Evolutionary conservation across 495 filamentous ascomycete genomes (phyloP).

Genomic region (Aspergillus hancockii): DNA sequence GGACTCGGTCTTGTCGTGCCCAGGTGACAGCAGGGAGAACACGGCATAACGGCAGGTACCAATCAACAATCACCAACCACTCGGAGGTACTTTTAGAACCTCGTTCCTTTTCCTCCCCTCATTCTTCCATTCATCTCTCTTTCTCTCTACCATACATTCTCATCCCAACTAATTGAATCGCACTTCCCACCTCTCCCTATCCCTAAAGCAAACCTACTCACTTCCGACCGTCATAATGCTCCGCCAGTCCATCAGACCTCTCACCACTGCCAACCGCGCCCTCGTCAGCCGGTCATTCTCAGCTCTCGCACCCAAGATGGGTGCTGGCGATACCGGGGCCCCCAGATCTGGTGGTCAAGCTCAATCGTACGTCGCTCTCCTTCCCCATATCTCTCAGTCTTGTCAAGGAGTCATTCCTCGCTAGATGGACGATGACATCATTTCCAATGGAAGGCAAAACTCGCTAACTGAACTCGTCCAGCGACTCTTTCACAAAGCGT

Average conservation of each 20-base stretch:
- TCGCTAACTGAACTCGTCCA: constrained; percentile 30
- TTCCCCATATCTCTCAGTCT: not conserved
- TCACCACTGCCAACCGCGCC: constrained; percentile 50
- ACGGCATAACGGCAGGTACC: constrained; percentile 1
- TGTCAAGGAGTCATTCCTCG: not conserved
- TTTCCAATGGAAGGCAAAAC: not conserved
- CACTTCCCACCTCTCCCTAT: not conserved
- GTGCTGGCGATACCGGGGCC: constrained; percentile 68
- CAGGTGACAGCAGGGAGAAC: not conserved
- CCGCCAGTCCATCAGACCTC: constrained; percentile 63
- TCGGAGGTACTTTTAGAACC: constrained; percentile 8
- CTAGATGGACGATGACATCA: constrained; percentile 22
- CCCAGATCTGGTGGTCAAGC: constrained; percentile 46
- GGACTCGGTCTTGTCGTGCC: no score
- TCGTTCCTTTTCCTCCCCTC: constrained; percentile 6
- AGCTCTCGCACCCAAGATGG: constrained; percentile 60
- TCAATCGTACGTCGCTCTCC: constrained; percentile 30
- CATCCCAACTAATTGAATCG: constrained; percentile 44
- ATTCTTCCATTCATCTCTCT: constrained; percentile 7
- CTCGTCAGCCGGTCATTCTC: constrained; percentile 62
- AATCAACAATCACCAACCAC: constrained; percentile 11
- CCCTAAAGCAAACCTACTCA: constrained; percentile 1
- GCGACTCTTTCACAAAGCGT: constrained; percentile 87
- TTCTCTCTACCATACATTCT: constrained; percentile 19
- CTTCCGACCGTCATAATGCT: constrained; percentile 54